These are phyloP conservation scores for Euphorbia pulcherrima DNA, from an alignment of 345 rosid genomes.

Conservation along the genomic window DNA sequence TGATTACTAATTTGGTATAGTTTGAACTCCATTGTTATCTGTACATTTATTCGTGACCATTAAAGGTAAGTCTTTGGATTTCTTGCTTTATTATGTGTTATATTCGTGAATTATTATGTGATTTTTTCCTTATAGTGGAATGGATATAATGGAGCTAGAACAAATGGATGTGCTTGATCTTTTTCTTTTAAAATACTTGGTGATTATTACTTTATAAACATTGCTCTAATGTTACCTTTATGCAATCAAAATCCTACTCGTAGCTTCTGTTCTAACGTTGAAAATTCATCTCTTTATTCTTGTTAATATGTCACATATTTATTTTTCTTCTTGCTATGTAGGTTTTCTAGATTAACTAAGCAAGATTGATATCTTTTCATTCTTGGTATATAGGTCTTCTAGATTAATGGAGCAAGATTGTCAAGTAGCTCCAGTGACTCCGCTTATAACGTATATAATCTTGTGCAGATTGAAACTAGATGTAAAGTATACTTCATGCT, in stretches of 20 bases:
- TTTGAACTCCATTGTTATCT: background rate
- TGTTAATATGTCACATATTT: no score
- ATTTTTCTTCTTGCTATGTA: background rate
- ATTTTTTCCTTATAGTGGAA: background rate
- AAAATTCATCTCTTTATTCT: no score
- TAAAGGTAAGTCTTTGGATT: background rate
- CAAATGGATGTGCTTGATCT: background rate
- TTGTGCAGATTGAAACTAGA: slow-evolving; percentile 48
- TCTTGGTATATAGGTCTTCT: background rate
- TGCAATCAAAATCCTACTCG: background rate
- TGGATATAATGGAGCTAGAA: background rate
- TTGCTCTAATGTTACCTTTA: background rate
- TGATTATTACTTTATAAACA: background rate
- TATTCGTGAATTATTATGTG: background rate
- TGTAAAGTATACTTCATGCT: slow-evolving; percentile 35
- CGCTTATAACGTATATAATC: slow-evolving; percentile 42
- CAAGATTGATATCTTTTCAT: background rate
- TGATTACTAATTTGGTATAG: no score
- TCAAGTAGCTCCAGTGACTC: slow-evolving; percentile 41
- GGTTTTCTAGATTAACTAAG: background rate
- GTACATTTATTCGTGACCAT: background rate
- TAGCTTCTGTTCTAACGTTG: background rate
- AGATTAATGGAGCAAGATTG: slow-evolving; percentile 38
- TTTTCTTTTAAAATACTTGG: background rate
- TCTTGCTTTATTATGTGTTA: background rate